Base-by-base conservation (phyloP, 768 basidiomycete species). In the Piloderma croceum region DNA sequence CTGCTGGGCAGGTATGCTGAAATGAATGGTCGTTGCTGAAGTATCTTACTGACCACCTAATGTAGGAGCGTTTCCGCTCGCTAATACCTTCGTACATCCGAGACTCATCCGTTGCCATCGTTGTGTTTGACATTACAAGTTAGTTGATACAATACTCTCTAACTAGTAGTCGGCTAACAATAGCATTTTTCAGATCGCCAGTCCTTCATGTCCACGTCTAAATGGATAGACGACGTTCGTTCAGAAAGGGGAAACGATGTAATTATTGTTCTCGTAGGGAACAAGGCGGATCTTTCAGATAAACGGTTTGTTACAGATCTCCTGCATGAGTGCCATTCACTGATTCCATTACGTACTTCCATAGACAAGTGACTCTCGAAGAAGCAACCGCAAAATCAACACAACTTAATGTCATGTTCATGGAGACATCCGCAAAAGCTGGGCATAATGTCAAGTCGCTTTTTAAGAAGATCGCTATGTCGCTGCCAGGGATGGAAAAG, bases 391-490 rank as follows among this genome's bases (percentile, higher is more conserved):
- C 82, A 33, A 91, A 91, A 57, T 76, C 92, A 11, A 83, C 89
- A 33, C 83, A 94, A 59, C 68, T 96, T 47, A 84, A 83, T 54
- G 90, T 98, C 50, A 90, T 98, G 84, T 96, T 94, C 59, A 98
- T 98, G 84, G 96, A 99, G 67, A 98, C 96, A 7, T 96, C 91
- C 21, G 96, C 96, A 22, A 99, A 99, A 62, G 96, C 96, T 6
- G 96, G 96, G 3, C 96, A 98, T 61, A 99, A 99, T 49, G 96
- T 99, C 46, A 99, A 99, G 71, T 89, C 89, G 50, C 63, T 99
- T 50, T 99, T 99, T 75, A 93, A 97, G 71, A 98, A 98, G 74
- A 99, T 99, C 50, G 96, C 96, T 1, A 82, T 98, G 83, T 92
- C 92, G 3, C 65, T 99, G 36, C 94, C 96, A 15, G 96, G 96